Base-by-base conservation (phyloP, 768 basidiomycete genomes). In the Naganishia vaughanmartiniae region DNA sequence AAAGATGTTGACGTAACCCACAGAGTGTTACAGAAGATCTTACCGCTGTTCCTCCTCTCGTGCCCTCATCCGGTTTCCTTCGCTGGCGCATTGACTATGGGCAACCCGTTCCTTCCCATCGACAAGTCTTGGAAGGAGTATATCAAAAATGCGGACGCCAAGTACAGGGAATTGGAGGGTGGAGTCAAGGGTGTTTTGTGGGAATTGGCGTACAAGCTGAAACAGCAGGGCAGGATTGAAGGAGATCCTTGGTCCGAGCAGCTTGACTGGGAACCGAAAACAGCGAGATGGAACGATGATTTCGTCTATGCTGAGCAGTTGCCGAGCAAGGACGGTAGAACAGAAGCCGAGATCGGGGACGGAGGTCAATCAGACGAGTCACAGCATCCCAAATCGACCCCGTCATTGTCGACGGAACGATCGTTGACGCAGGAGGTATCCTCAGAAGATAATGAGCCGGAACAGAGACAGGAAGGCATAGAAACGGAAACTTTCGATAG, bases 1-100 rank as follows among this genome's bases (percentile, higher is more conserved):
- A 84, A 82, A 12, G 96, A 98, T 80, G 94, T 96, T 39, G 81
- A 83, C 33, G 87, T 90, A 58, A 99, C 95, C 0, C 90, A 94
- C 76, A 84, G 85, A 6, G 91, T 98, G 9, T 96, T 87, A 78
- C 75, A 84, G 17, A 84, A 86, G 67, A 89, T 90, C 33, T 85
- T 96, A 9, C 93, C 94, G 0, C 84, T 87, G 0, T 99, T 95
- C 78, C 84, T 93, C 53, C 78, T 84, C 33, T 87, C 87, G 6
- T 99, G 94, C 80, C 93, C 94, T 0, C 90, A 89, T 78, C 96
- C 94, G 0, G 93, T 91, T 2, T 90, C 91, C 0, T 97, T 97
- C 78, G 89, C 93, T 0, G 94, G 95, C 6, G 85, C 93, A 31
- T 82, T 94, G 53, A 87, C 87, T 4, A 98, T 99, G 96, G 91